A percentile compares a stretch with the other conserved stretches of the same genome.
Conservation (phyloP, 805 yeast genomes). For the Kuraishia molischiana region DNA sequence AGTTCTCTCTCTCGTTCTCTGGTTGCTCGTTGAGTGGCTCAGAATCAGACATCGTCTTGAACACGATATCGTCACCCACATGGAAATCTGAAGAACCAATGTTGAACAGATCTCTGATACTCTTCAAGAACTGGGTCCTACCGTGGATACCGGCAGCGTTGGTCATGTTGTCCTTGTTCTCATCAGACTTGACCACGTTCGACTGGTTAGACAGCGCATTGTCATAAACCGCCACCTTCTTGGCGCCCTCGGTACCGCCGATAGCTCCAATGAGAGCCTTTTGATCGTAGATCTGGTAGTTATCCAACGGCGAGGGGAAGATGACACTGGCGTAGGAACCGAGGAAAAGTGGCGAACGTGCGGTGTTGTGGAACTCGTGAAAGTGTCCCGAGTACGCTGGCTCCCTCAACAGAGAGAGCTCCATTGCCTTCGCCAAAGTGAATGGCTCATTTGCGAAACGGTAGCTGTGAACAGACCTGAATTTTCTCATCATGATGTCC, state of each 20-base stretch:
- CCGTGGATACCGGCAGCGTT: neutral
- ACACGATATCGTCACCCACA: slow-evolving; percentile 43
- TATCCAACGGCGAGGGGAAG: slow-evolving; percentile 47
- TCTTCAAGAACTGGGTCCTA: slow-evolving; percentile 32
- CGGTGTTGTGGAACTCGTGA: slow-evolving; percentile 28
- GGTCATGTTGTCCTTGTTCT: neutral
- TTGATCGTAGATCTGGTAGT: slow-evolving; percentile 47
- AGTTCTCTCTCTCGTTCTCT: slow-evolving; percentile 1
- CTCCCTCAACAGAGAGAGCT: slow-evolving; percentile 52
- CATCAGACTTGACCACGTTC: slow-evolving; percentile 5
- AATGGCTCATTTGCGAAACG: slow-evolving; percentile 31
- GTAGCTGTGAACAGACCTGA: slow-evolving; percentile 31
- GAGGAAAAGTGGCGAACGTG: slow-evolving; percentile 45
- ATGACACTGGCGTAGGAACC: slow-evolving; percentile 60
- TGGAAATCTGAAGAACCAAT: slow-evolving; percentile 49
- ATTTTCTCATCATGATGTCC: slow-evolving; percentile 4
- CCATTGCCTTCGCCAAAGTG: slow-evolving; percentile 47
- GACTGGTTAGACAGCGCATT: slow-evolving; percentile 9
- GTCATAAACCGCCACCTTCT: slow-evolving; percentile 8
- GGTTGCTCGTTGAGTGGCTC: neutral
- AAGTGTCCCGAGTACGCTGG: slow-evolving; percentile 43
- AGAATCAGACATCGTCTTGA: slow-evolving; percentile 39
- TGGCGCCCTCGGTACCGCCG: slow-evolving; percentile 23
- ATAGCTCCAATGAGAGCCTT: slow-evolving; percentile 44
- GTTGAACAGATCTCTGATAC: slow-evolving; percentile 55